Evolutionary conservation across 2,329 filamentous ascomycete genomes (phyloP).

Genomic region (Sporothrix brasiliensis): DNA sequence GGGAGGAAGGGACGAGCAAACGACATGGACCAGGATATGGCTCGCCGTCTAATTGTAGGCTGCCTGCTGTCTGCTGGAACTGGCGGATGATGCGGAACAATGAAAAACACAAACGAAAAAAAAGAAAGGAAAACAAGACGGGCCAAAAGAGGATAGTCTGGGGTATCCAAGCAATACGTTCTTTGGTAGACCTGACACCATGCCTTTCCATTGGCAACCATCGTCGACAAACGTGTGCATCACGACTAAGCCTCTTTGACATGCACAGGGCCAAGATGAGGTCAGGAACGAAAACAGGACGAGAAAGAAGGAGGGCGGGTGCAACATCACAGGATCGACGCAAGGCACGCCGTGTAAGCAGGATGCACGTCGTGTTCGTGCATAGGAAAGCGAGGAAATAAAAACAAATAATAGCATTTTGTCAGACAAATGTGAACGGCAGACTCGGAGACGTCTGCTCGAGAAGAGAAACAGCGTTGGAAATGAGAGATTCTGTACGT

Average conservation of each 20-base stretch:
- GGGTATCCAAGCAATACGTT: background rate
- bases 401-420: background rate
- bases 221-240: background rate
- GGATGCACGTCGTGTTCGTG: conserved; percentile 14
- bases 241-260: background rate
- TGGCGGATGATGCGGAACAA: conserved; percentile 6
- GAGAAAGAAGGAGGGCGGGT: background rate
- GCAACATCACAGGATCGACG: background rate
- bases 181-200: background rate
- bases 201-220: conserved; percentile 8
- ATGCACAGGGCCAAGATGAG: background rate
- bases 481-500: background rate
- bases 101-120: background rate
- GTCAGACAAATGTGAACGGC: background rate
- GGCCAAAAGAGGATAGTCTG: conserved; percentile 11
- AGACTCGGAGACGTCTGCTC: background rate
- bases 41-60: background rate
- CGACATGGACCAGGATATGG: background rate
- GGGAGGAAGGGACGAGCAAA: background rate
- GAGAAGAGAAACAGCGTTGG: background rate
- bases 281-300: background rate
- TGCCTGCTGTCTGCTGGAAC: background rate
- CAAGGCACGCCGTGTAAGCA: conserved; percentile 15
- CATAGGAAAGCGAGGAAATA: background rate
- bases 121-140: background rate